Evolutionary conservation across 495 filamentous ascomycete species (phyloP).

Genomic region (Tuber borchii): DNA sequence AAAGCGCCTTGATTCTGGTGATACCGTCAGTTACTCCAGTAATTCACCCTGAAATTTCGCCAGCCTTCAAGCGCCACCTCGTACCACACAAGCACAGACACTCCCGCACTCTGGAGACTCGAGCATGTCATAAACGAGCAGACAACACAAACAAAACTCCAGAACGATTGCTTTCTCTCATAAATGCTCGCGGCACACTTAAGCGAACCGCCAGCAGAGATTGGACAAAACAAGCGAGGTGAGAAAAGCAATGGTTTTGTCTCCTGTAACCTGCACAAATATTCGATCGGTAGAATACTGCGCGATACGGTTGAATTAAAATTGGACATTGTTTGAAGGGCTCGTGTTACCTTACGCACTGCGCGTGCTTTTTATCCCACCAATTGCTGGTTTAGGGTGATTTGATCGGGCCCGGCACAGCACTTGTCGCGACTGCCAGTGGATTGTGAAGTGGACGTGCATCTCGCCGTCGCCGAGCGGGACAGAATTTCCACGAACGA

Average conservation of each 20-base stretch:
- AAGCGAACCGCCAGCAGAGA: background rate
- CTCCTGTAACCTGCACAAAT: background rate
- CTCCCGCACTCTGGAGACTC: background rate
- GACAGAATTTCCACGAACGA: background rate
- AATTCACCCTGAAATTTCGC: background rate
- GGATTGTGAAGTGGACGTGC: background rate
- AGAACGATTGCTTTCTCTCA: background rate
- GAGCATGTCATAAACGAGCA: background rate
- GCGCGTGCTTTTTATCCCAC: background rate
- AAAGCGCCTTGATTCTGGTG: background rate
- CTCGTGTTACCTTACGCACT: background rate
- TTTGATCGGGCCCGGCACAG: background rate
- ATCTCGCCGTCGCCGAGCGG: background rate
- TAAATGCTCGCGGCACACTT: background rate
- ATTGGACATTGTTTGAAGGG: constrained; percentile 1
- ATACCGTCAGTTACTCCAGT: background rate
- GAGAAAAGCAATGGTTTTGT: background rate
- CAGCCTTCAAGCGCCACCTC: background rate
- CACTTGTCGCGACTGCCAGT: background rate
- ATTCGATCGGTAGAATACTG: background rate
- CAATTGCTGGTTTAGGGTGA: background rate
- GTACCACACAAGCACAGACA: background rate
- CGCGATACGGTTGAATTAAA: background rate
- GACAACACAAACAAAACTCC: background rate
- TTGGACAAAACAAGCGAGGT: background rate